Evolutionary conservation across 306 rosid genomes (phyloP), one percentile per base, ranked within the genome.

Genomic region (Argentina anserina): DNA sequence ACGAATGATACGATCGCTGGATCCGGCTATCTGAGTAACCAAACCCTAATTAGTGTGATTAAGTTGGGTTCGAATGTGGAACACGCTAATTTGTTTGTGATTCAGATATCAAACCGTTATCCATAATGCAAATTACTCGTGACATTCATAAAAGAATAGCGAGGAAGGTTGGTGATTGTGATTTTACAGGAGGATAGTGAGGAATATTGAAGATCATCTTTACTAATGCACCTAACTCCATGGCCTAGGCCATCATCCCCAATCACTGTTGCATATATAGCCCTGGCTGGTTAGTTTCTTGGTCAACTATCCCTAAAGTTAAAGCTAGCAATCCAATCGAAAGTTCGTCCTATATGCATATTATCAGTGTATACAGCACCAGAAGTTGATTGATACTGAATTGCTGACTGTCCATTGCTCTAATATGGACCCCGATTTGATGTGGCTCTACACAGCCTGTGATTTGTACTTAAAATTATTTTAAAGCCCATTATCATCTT

Each of bases 301-400:
- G 63, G 84, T 71, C 73, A 71, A 70, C 49, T 25, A 49, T 21
- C 26, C 50, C 71, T 47, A 79, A 70, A 72, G 81, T 66, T 13
- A 20, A 73, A 42, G 37, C 42, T 45, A 52, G 15, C 25, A 61
- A 17, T 73, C 36, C 71, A 73, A 65, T 85, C 62, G 55, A 23
- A 76, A 71, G 59, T 79, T 66, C 64, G 71, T 66, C 75, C 72
- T 9, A 10, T 21, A 45, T 39, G 70, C 55, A 74, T 80, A 49
- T 66, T 5, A 74, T 36, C 65, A 49, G 78, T 59, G 76, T 80
- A 40, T 75, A 82, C 87, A 85, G 86, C 78, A 58, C 71, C 23
- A 71, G 72, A 85, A 78, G 69, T 80, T 63, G 92, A 85, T 85
- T 84, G 85, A 84, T 64, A 62, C 59, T 39, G 69, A 81, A 58